Evolutionary conservation across 179 eudicot genomes (phyloP).

Genomic region (Amaranthus tricolor): DNA sequence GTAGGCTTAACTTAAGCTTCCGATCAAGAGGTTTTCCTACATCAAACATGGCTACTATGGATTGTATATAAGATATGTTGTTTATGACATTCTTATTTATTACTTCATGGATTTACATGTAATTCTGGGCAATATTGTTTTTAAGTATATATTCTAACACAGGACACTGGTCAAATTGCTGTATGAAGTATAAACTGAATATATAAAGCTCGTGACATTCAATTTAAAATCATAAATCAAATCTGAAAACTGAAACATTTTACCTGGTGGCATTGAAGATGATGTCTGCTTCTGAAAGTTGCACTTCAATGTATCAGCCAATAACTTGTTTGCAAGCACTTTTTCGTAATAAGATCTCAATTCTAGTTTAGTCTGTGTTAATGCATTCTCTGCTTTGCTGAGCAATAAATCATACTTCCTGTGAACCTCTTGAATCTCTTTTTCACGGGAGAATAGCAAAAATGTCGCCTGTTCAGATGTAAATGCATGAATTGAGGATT

Average conservation of each 20-base stretch:
- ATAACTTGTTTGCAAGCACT: constrained; percentile 30
- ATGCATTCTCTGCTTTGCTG: constrained; percentile 34
- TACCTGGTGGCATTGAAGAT: constrained; percentile 31
- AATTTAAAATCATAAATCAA: neutral
- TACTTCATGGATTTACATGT: too few relatives aligned
- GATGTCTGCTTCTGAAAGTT: constrained; percentile 11
- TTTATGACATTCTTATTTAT: too few relatives aligned
- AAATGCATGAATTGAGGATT: neutral
- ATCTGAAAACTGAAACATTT: neutral
- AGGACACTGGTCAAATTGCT: neutral
- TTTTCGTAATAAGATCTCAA: constrained; percentile 28
- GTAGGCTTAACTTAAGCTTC: neutral
- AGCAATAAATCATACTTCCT: constrained; percentile 42
- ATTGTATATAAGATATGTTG: too few relatives aligned
- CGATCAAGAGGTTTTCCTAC: neutral
- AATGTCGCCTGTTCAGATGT: constrained; percentile 33
- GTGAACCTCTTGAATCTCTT: constrained; percentile 43
- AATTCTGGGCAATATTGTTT: neutral
- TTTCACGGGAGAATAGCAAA: constrained; percentile 36
- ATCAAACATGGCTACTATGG: neutral
- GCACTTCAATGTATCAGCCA: constrained; percentile 37
- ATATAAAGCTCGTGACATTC: neutral
- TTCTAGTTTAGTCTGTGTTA: constrained; percentile 29
- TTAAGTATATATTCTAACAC: neutral
- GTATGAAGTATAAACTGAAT: neutral